Conservation (phyloP, 306 rosid species). For the Lupinus albus region DNA sequence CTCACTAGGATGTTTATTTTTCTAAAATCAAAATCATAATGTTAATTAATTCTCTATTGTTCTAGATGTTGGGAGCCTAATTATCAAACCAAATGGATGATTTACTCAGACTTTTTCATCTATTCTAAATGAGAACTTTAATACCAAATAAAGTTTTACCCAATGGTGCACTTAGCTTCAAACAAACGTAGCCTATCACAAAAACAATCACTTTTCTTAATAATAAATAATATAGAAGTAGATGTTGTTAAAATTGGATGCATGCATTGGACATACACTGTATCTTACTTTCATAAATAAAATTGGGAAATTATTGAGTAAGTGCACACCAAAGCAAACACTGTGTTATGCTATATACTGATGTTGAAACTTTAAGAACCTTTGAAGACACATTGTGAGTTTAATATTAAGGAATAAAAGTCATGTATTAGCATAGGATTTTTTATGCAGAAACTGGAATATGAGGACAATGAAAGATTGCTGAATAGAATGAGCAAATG, state of each 20-base stretch:
- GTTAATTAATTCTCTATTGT: no score
- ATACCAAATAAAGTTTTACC: slow-evolving; percentile 46
- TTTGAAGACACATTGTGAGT: neutral
- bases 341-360: neutral
- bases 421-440: neutral
- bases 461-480: neutral
- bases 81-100: no score
- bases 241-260: no score
- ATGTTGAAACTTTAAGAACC: neutral
- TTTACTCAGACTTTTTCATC: neutral
- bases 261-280: no score
- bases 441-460: neutral
- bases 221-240: no score
- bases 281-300: no score
- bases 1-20: no score
- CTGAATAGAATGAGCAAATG: no score
- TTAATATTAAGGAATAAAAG: neutral
- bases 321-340: no score
- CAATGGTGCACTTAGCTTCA: slow-evolving; percentile 58
- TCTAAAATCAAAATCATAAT: no score
- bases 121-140: slow-evolving; percentile 2
- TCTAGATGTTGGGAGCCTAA: no score
- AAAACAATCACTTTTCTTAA: slow-evolving; percentile 70
- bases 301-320: no score
- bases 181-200: slow-evolving; percentile 73